phyloP scores from a whole-genome alignment of 176 grass and related monocot genomes.

The Carex kokanica region DNA sequence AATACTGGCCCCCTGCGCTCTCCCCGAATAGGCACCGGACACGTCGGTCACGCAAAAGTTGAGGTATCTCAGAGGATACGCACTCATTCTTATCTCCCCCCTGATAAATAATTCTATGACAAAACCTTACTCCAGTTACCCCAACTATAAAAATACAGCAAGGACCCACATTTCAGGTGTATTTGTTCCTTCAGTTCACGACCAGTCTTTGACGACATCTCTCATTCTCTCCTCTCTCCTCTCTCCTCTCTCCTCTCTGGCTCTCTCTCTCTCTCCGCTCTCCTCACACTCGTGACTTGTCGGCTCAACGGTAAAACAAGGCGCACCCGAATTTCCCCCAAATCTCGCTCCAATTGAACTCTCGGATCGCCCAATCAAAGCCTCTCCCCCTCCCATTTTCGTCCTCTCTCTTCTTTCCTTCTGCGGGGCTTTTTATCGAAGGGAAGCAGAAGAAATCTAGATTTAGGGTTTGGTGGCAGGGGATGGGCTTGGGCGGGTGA shows the following conservation, averaged over 20 bases:
- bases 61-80: no score
- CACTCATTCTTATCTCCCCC: no score
- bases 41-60: no score
- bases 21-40: no score
- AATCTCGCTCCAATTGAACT: conserved; percentile 11
- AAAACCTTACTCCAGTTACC: background rate
- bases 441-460: background rate
- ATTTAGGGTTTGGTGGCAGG: background rate
- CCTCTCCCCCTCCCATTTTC: background rate
- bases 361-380: background rate
- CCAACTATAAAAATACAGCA: background rate
- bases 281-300: conserved; percentile 15
- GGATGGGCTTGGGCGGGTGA: conserved; percentile 21
- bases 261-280: background rate
- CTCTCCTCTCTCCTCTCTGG: background rate
- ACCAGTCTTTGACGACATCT: background rate
- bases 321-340: conserved; percentile 2
- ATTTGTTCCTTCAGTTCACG: background rate
- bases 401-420: background rate
- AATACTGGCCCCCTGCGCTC: no score
- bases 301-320: conserved; percentile 14
- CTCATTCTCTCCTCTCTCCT: background rate
- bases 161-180: background rate
- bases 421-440: background rate
- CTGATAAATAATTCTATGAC: background rate